Base-by-base conservation (phyloP, 2,329 filamentous ascomycete species). In the Ascochyta viciae-villosae region DNA sequence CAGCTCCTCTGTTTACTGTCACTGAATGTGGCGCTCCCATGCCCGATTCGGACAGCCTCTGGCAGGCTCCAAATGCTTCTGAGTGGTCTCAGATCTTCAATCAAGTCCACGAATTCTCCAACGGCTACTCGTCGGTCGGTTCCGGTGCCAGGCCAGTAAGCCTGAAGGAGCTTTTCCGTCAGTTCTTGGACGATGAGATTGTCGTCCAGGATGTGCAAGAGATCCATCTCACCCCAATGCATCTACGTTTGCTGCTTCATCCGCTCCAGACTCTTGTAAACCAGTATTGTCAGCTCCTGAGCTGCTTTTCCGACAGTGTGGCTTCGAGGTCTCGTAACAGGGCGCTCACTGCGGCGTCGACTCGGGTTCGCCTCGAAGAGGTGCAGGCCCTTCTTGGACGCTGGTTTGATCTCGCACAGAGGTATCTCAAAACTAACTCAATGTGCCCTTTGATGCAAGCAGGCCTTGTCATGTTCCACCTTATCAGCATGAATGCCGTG, bases 381-480 rank as follows among this genome's bases (percentile, higher is more conserved):
- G 85, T 88, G 0, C 87, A 89, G 63, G 80, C 78, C 0, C 75
- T 90, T 24, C 77, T 91, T 6, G 82, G 85, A 60, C 83, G 83
- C 53, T 91, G 88, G 88, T 88, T 88, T 71, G 82, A 86, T 57
- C 77, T 90, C n/a, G 84, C 85, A 34, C 81, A 84, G 57, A 74
- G 78, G 10, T 82, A 85, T 68, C 75, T 79, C 64, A 84, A 85
- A 66, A 74, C 77, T n/a, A 82, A 87, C 65, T 81, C 83, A 1
- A 74, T 77, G 43, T 89, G 87, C 60, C 75, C 83, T 15, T 79
- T 87, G 60, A 89, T 85, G 67, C 83, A 83, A 64, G 86, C 85
- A 60, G 89, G 87, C 66, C 74, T 91, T 38, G 83, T 89, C 39
- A 82, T 91, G 57, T 90, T 88, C 71, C 88, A 91, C 64, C 80